phyloP scores from a whole-genome alignment of 2,329 filamentous ascomycete genomes.

The Paraphoma chrysanthemicola region DNA sequence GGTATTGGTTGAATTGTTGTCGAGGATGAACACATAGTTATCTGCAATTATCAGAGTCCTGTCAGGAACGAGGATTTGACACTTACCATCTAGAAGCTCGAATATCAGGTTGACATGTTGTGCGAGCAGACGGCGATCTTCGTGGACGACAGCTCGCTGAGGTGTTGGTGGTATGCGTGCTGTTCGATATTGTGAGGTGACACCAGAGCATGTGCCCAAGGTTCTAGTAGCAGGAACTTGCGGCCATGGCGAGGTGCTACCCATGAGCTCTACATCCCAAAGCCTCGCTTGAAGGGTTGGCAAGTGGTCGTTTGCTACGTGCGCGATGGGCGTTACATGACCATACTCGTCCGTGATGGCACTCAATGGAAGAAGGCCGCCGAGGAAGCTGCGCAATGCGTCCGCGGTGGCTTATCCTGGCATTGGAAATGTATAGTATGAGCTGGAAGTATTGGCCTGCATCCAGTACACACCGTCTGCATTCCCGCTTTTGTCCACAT shows the following conservation, averaged over 20 bases:
- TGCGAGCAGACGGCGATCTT: not conserved
- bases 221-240: too few relatives aligned
- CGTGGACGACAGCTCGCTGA: not conserved
- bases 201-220: too few relatives aligned
- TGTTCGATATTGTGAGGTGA: not conserved
- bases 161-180: not conserved
- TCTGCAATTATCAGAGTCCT: not conserved
- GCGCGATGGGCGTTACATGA: not conserved
- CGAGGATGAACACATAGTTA: slow-evolving; percentile 8
- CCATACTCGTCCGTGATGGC: slow-evolving; percentile 11
- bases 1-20: not conserved
- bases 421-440: not conserved
- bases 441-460: slow-evolving; percentile 8
- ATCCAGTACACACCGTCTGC: not conserved
- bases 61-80: not conserved
- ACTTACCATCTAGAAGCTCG: slow-evolving; percentile 6
- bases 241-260: too few relatives aligned
- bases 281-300: slow-evolving; percentile 7
- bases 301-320: slow-evolving; percentile 3
- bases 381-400: slow-evolving; percentile 6
- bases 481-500: not conserved
- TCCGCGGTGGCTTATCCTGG: slow-evolving; percentile 7
- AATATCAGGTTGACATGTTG: slow-evolving; percentile 5
- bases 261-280: not conserved
- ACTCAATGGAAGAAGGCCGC: not conserved